Evolutionary conservation across 2,329 filamentous ascomycete genomes (phyloP).

Genomic region (Sclerotinia subarctica): DNA sequence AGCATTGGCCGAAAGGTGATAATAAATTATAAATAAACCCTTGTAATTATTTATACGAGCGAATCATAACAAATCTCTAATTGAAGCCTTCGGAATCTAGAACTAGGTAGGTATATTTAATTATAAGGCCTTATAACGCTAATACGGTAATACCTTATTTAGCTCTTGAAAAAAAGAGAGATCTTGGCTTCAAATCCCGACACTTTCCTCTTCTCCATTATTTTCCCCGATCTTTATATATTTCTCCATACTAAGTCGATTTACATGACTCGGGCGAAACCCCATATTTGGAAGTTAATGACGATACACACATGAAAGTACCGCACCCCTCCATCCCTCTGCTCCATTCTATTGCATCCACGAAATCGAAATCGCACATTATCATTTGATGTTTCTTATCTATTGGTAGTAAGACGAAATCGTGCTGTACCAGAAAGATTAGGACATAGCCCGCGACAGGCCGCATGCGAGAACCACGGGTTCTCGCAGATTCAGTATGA

Average conservation of each 20-base stretch:
- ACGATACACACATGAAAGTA: slow-evolving; percentile 4
- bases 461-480: slow-evolving; percentile 26
- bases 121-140: neutral
- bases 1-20: neutral
- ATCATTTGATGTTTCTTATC: slow-evolving; percentile 3
- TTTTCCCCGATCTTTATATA: neutral
- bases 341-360: neutral
- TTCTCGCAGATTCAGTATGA: slow-evolving; percentile 29
- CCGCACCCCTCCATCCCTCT: neutral
- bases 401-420: neutral
- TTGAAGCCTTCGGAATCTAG: neutral
- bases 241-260: neutral
- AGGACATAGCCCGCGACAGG: neutral
- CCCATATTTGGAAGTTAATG: neutral
- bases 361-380: neutral
- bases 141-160: neutral
- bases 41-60: neutral
- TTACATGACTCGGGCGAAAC: slow-evolving; percentile 16
- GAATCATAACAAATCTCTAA: neutral
- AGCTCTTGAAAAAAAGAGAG: neutral
- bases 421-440: neutral
- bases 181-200: neutral
- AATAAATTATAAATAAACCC: neutral
- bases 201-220: slow-evolving; percentile 7
- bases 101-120: neutral